Percentiles rank a stretch among this genome's conserved stretches.
These are phyloP conservation scores for Ceratobasidium sp. DNA, from an alignment of 1,284 basidiomycete genomes.

Conservation along the genomic window DNA sequence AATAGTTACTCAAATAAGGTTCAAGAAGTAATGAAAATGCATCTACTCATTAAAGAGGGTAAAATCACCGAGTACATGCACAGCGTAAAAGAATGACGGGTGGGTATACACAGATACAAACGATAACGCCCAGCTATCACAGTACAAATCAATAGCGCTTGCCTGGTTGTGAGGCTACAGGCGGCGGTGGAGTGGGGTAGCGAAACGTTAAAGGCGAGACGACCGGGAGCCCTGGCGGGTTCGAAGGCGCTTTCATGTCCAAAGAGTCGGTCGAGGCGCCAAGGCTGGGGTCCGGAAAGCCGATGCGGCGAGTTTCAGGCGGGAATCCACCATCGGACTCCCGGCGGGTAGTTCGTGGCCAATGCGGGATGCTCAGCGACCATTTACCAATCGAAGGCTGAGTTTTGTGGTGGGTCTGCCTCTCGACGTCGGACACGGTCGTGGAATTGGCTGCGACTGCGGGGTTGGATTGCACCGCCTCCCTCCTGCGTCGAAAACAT, in stretches of 20 bases:
- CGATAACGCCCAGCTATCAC: neutral
- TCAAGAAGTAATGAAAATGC: neutral
- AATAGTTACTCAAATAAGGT: neutral
- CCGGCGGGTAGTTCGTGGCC: conserved; percentile 21
- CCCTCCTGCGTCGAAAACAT: neutral
- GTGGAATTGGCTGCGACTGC: conserved; percentile 1
- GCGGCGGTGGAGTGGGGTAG: conserved; percentile 33
- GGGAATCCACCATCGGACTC: conserved; percentile 43
- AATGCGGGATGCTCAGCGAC: conserved; percentile 27
- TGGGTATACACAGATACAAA: neutral
- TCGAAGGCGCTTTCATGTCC: conserved; percentile 19
- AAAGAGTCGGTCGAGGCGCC: conserved; percentile 19
- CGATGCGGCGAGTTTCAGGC: conserved; percentile 34
- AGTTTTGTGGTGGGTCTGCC: neutral
- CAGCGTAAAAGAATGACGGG: conserved; percentile 17
- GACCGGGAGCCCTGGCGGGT: conserved; percentile 15
- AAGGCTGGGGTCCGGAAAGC: conserved; percentile 28
- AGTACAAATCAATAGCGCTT: neutral
- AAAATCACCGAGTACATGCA: conserved; percentile 16
- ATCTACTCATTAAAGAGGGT: neutral
- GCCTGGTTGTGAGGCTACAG: conserved; percentile 28
- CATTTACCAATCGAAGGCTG: conserved; percentile 40
- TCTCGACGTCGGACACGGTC: conserved; percentile 14
- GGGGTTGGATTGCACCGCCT: neutral
- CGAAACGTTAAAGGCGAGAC: conserved; percentile 18